A percentile compares a stretch with the other conserved stretches of the same genome.
Conservation (phyloP, 2,329 filamentous ascomycete species). For the Claviceps arundinis region DNA sequence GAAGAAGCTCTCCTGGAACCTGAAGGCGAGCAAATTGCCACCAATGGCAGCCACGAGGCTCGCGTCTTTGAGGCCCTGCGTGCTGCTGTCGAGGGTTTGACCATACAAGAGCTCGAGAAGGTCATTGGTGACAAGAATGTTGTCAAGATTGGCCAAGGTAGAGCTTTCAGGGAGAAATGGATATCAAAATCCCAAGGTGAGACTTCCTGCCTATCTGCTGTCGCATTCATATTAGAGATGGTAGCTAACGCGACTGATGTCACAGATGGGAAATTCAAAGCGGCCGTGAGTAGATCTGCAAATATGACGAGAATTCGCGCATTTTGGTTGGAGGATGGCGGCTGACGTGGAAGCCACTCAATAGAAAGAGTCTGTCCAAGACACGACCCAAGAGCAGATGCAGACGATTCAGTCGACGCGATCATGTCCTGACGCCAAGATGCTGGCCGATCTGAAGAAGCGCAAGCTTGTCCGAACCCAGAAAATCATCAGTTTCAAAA, state of each 20-base stretch:
- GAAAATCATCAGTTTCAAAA: constrained; percentile 75
- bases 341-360: background rate
- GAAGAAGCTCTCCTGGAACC: constrained; percentile 66
- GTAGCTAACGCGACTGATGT: constrained; percentile 2
- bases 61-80: constrained; percentile 66
- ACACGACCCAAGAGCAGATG: constrained; percentile 66
- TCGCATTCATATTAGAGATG: background rate
- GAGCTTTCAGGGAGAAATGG: constrained; percentile 78
- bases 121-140: constrained; percentile 60
- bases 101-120: constrained; percentile 59
- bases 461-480: constrained; percentile 75
- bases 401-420: constrained; percentile 57
- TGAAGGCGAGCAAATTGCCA: constrained; percentile 59
- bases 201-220: constrained; percentile 7
- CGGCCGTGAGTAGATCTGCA: constrained; percentile 4
- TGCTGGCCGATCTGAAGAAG: constrained; percentile 74
- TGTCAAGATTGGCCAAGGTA: constrained; percentile 79
- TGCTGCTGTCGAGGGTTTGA: constrained; percentile 63
- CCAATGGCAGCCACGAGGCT: constrained; percentile 69
- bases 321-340: too few relatives aligned
- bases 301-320: too few relatives aligned
- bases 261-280: constrained; percentile 7
- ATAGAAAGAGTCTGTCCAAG: constrained; percentile 60
- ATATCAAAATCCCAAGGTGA: constrained; percentile 47
- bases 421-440: constrained; percentile 56